phyloP scores from a whole-genome alignment of 139 green algal species.

The Chlorella sp. region DNA sequence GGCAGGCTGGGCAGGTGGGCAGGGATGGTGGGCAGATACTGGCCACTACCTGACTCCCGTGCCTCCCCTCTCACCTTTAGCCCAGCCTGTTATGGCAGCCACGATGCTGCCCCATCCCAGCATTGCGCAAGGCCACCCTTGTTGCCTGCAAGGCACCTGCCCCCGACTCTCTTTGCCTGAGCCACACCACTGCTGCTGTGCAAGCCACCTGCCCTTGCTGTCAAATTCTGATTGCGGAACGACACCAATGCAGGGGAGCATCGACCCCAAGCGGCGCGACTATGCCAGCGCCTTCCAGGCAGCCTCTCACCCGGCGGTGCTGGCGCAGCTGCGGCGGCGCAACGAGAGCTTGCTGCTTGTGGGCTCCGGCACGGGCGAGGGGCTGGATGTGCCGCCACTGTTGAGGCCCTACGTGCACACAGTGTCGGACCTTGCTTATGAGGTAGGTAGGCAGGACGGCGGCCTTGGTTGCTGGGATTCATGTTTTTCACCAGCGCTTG shows the following conservation, averaged over 20 bases:
- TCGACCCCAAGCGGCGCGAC: constrained; percentile 1
- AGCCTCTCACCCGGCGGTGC: background rate
- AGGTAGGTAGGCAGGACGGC: background rate
- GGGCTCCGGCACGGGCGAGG: background rate
- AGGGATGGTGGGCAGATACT: too few relatives aligned
- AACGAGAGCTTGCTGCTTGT: constrained; percentile 12
- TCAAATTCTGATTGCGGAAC: too few relatives aligned
- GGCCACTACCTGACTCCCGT: too few relatives aligned
- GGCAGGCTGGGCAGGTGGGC: too few relatives aligned
- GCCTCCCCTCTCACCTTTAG: too few relatives aligned
- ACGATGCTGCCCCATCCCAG: too few relatives aligned
- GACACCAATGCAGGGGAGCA: background rate
- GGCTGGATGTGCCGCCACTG: background rate
- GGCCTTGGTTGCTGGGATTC: background rate
- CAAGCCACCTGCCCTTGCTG: background rate
- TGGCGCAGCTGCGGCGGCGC: constrained; percentile 9
- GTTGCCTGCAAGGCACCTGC: too few relatives aligned
- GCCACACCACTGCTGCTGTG: background rate
- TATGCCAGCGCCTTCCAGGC: constrained; percentile 7
- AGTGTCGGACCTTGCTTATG: background rate
- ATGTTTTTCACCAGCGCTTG: too few relatives aligned
- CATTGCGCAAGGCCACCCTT: too few relatives aligned
- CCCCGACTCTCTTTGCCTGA: background rate
- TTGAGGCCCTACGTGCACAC: background rate
- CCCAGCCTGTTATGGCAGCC: too few relatives aligned